Base-by-base conservation (phyloP, 2,329 filamentous ascomycete species). In the Talaromyces sp. region DNA sequence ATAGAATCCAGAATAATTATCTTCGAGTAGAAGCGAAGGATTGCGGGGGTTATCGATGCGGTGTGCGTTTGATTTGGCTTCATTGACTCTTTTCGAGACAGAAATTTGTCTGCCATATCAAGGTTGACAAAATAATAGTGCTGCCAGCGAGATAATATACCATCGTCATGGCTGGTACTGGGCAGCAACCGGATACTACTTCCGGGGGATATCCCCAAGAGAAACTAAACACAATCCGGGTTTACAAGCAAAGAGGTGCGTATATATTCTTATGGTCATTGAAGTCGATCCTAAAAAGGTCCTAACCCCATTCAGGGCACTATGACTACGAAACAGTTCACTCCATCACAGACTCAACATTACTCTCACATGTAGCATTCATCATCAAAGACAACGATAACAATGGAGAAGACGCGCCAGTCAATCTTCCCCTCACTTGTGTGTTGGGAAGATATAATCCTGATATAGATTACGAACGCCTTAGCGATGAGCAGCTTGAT, bases 291-390 rank as follows among this genome's bases (percentile, higher is more conserved):
- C 36, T 16, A 1, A 54, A 18, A 23, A 6, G 3, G n/a, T 47
- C 10, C 9, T 53, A 53, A 57, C 10, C 3, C 5, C 12, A 27
- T 3, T 8, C 14, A 63, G 61, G 54, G 18, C 50, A 57, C n/a
- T 63, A 63, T 50, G 61, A 63, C 30, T 63, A 63, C 16, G 40
- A 31, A 30, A 63, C 61, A 30, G 58, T 63, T 7, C 61, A 63
- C 50, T 58, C 61, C 12, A 63, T 63, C 36, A 57, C 59, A 12
- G 47, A 60, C 50, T 61, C 58, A 18, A 61, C 61, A 33, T 56
- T 63, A 12, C 58, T 63, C 8, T 61, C 61, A 23, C 61, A 61
- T 44, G 58, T 61, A 33, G 58, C 61, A 2, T 63, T 63, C 30
- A 58, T 31, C 34, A 33, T 61, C 34, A 63, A 54, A 18, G 61